These are phyloP conservation scores for Leishmania aethiopica DNA, from an alignment of 208 protist species.

Conservation along the genomic window DNA sequence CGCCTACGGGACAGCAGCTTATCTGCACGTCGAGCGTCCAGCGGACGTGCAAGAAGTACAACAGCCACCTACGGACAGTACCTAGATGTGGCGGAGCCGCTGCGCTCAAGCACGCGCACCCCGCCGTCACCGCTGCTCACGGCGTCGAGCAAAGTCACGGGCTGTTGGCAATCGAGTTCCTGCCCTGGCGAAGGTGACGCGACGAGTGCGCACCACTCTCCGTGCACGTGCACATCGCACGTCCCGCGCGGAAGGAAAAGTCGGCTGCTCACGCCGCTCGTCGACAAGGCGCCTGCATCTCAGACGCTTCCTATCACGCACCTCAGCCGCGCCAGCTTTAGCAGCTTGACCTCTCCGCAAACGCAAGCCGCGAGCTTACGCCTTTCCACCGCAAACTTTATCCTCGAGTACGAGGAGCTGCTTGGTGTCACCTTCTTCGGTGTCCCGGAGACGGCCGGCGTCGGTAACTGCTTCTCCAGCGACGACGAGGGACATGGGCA, in stretches of 20 bases:
- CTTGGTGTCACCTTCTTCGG: conserved; percentile 21
- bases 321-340: not conserved
- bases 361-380: too few relatives aligned
- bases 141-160: not conserved
- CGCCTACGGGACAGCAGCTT: not conserved
- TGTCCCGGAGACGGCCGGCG: conserved; percentile 1
- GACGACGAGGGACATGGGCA: conserved; percentile 1
- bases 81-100: conserved; percentile 17
- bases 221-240: not conserved
- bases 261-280: conserved; percentile 7
- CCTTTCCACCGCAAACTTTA: not conserved
- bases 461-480: conserved; percentile 10
- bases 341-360: not conserved
- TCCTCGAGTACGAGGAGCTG: conserved; percentile 19
- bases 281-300: not conserved
- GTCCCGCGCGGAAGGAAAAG: not conserved
- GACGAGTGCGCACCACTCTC: not conserved
- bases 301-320: not conserved
- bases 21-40: not conserved
- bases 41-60: not conserved
- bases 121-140: not conserved
- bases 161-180: not conserved
- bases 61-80: conserved; percentile 12
- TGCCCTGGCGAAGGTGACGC: conserved; percentile 1
- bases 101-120: not conserved